These are phyloP conservation scores for Lipomyces orientalis DNA, from an alignment of 805 yeast genomes.

Conservation along the genomic window DNA sequence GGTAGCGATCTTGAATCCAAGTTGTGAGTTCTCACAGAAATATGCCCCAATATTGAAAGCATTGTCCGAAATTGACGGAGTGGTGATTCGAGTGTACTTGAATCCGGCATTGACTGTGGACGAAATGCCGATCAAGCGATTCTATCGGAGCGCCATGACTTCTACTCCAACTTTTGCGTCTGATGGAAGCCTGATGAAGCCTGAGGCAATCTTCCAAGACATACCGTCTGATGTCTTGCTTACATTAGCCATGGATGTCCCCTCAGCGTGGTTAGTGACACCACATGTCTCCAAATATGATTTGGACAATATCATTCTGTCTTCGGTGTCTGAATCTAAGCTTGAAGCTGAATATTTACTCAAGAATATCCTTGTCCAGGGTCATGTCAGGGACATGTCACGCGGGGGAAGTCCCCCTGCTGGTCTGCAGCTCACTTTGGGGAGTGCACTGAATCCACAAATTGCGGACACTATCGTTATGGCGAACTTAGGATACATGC, in stretches of 20 bases:
- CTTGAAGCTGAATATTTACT: slow-evolving; percentile 58
- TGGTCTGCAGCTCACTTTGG: slow-evolving; percentile 58
- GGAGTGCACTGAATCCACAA: slow-evolving; percentile 38
- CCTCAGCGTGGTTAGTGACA: slow-evolving; percentile 70
- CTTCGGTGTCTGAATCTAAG: slow-evolving; percentile 43
- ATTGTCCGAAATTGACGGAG: slow-evolving; percentile 53
- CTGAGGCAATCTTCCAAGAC: slow-evolving; percentile 49
- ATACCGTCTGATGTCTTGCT: slow-evolving; percentile 62
- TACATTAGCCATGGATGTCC: slow-evolving; percentile 62
- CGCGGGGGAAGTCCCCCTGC: slow-evolving; percentile 52
- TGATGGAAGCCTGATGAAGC: slow-evolving; percentile 42
- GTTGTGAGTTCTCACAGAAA: slow-evolving; percentile 70
- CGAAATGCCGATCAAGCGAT: slow-evolving; percentile 59
- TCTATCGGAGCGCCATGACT: slow-evolving; percentile 59
- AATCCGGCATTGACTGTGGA: slow-evolving; percentile 58
- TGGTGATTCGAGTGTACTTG: slow-evolving; percentile 60
- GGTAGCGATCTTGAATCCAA: slow-evolving; percentile 71
- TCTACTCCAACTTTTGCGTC: slow-evolving; percentile 43
- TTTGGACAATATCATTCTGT: slow-evolving; percentile 64
- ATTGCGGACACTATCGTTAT: slow-evolving; percentile 69
- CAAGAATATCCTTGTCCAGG: slow-evolving; percentile 68
- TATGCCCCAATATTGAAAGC: slow-evolving; percentile 54
- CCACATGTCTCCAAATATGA: slow-evolving; percentile 61
- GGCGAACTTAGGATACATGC: slow-evolving; percentile 84
- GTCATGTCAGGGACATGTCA: slow-evolving; percentile 60